phyloP scores from a whole-genome alignment of 805 yeast species.

The Torulaspora quercuum region DNA sequence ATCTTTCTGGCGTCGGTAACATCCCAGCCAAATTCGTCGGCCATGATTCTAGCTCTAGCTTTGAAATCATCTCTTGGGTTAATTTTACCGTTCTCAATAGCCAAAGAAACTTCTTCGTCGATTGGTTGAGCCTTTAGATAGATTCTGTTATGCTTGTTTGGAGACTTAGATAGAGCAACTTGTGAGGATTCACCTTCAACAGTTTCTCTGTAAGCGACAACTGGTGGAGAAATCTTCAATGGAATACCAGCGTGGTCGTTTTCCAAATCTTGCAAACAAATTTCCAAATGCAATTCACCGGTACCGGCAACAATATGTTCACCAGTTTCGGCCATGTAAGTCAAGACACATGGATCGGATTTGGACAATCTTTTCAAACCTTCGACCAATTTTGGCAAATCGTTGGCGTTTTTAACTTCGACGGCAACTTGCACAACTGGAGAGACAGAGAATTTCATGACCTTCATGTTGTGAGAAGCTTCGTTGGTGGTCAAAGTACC shows the following conservation, averaged over 20 bases:
- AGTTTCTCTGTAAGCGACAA: constrained; percentile 98
- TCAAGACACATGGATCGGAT: constrained; percentile 98
- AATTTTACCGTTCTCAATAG: constrained; percentile 90
- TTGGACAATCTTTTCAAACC: constrained; percentile 99
- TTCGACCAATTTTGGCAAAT: constrained; percentile 98
- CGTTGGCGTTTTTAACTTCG: constrained; percentile 99
- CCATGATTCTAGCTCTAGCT: constrained; percentile 97
- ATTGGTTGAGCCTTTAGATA: constrained; percentile 96
- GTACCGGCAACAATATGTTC: constrained; percentile 99
- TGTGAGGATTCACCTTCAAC: constrained; percentile 91
- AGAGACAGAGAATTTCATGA: constrained; percentile 99
- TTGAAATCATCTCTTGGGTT: constrained; percentile 97
- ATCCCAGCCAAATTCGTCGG: constrained; percentile 99
- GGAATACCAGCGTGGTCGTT: constrained; percentile 99
- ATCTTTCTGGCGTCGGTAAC: constrained; percentile 99
- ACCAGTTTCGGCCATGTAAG: constrained; percentile 88
- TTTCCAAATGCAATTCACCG: constrained; percentile 99
- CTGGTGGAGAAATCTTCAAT: constrained; percentile 95
- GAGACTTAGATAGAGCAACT: constrained; percentile 97
- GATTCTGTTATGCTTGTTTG: constrained; percentile 99
- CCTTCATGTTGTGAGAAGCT: constrained; percentile 98
- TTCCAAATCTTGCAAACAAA: constrained; percentile 92
- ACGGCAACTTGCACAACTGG: constrained; percentile 99
- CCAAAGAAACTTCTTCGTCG: constrained; percentile 86
- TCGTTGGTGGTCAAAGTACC: constrained; percentile 98